Conservation (phyloP, 2,329 filamentous ascomycete species). For the Sporothrix luriei region DNA sequence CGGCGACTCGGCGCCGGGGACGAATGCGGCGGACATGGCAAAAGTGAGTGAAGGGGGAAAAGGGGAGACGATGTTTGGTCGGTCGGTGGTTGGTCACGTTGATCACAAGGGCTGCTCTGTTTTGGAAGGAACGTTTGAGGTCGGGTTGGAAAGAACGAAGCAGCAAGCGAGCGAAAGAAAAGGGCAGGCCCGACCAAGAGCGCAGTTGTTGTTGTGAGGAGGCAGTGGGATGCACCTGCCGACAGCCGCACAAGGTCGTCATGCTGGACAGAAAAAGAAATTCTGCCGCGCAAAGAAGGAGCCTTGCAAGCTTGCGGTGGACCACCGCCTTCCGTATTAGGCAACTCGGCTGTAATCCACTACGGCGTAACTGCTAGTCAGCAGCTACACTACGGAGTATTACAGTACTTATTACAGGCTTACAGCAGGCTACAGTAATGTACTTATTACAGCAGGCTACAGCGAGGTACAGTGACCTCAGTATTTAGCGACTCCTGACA, state of each 20-base stretch:
- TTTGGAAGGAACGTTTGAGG: neutral
- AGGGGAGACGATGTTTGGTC: no score
- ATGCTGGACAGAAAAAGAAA: conserved; percentile 13
- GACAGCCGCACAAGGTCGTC: neutral
- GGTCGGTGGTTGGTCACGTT: neutral
- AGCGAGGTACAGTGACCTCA: neutral
- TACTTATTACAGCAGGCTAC: no score
- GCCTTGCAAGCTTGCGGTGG: neutral
- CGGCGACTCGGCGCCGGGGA: neutral
- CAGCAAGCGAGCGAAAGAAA: neutral
- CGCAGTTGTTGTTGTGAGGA: neutral
- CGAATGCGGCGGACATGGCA: conserved; percentile 23
- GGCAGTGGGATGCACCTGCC: conserved; percentile 16
- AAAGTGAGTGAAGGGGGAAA: neutral
- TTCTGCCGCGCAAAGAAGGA: conserved; percentile 23
- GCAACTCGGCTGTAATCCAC: conserved; percentile 4
- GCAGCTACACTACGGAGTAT: no score
- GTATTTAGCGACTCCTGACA: neutral
- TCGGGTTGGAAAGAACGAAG: conserved; percentile 15
- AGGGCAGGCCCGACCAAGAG: neutral
- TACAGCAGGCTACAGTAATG: neutral
- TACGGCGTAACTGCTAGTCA: no score
- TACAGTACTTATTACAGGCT: neutral
- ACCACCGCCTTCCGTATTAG: conserved; percentile 21
- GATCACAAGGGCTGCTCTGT: neutral